Percentiles rank a stretch among this genome's conserved stretches.
These are phyloP conservation scores for Tolypocladium inflatum DNA, from an alignment of 2,329 filamentous ascomycete species.

Conservation along the genomic window DNA sequence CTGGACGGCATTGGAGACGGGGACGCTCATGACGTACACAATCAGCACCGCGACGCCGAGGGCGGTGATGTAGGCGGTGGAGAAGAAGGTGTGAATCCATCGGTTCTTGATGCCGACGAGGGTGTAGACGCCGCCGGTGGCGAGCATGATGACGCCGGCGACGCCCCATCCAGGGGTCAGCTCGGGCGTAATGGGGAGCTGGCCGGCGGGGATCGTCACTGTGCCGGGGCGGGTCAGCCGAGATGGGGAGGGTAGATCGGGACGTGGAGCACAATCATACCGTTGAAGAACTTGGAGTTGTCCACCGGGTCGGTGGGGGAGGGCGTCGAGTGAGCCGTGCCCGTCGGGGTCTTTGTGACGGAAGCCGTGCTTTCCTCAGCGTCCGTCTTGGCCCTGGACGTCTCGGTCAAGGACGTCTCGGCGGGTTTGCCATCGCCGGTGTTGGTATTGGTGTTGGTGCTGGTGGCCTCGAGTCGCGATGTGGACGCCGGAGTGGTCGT, in stretches of 20 bases:
- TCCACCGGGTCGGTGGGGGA: conserved; percentile 9
- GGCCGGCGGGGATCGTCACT: conserved; percentile 37
- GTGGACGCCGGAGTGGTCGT: not conserved
- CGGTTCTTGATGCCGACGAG: conserved; percentile 76
- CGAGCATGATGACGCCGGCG: conserved; percentile 65
- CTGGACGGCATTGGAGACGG: conserved; percentile 66
- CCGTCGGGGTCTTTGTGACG: not conserved
- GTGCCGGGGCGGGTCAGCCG: conserved; percentile 1
- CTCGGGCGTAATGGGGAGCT: conserved; percentile 61
- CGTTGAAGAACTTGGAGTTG: conserved; percentile 22
- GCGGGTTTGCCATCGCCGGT: not conserved
- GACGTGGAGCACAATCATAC: conserved; percentile 12
- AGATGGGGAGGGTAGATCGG: conserved; percentile 1
- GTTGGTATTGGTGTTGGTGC: not conserved
- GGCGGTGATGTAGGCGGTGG: conserved; percentile 62
- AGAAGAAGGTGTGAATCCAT: conserved; percentile 73
- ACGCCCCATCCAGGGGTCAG: conserved; percentile 78
- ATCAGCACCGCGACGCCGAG: conserved; percentile 75
- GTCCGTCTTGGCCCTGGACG: not conserved
- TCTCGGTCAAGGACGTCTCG: not conserved
- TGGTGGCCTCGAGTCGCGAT: not conserved
- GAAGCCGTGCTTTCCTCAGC: not conserved
- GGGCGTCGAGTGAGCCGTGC: not conserved
- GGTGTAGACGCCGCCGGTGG: conserved; percentile 60
- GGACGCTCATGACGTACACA: conserved; percentile 77